These are phyloP conservation scores for Xerocomellus chrysenteron DNA, from an alignment of 768 basidiomycete species.

Conservation along the genomic window DNA sequence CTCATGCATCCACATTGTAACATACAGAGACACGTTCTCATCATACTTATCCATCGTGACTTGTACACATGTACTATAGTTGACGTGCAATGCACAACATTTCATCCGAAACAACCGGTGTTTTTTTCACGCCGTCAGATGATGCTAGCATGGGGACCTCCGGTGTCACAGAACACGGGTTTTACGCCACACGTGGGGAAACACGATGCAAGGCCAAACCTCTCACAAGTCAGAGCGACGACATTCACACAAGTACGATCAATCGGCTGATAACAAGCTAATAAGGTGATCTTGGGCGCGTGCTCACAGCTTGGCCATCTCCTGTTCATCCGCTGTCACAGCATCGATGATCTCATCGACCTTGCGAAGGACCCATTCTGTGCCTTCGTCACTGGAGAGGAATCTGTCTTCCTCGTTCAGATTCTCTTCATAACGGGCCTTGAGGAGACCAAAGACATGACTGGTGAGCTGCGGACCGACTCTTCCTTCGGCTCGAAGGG, in stretches of 20 bases:
- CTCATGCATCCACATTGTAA: slow-evolving; percentile 32
- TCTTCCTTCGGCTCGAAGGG: slow-evolving; percentile 78
- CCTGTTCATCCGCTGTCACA: slow-evolving; percentile 48
- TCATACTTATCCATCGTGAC: slow-evolving; percentile 30
- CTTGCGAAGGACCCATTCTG: slow-evolving; percentile 84
- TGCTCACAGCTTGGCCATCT: slow-evolving; percentile 57
- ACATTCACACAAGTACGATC: slow-evolving; percentile 25
- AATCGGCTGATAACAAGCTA: slow-evolving; percentile 31
- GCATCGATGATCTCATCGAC: slow-evolving; percentile 81
- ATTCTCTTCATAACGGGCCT: slow-evolving; percentile 63
- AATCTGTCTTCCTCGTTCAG: slow-evolving; percentile 72
- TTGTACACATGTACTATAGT: slow-evolving; percentile 33
- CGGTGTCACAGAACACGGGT: slow-evolving; percentile 29
- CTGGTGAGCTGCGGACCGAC: slow-evolving; percentile 87
- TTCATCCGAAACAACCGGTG: slow-evolving; percentile 22
- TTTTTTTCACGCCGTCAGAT: slow-evolving; percentile 21
- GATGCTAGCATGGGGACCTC: slow-evolving; percentile 14
- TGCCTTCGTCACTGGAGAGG: slow-evolving; percentile 82
- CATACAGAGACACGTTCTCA: slow-evolving; percentile 30
- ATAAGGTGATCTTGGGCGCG: slow-evolving; percentile 22
- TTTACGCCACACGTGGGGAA: slow-evolving; percentile 32
- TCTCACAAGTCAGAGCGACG: slow-evolving; percentile 16
- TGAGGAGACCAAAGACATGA: slow-evolving; percentile 88
- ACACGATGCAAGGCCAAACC: slow-evolving; percentile 31
- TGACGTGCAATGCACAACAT: slow-evolving; percentile 28